Evolutionary conservation across 2,329 filamentous ascomycete genomes (phyloP).

Genomic region (Aspergillus sp.): DNA sequence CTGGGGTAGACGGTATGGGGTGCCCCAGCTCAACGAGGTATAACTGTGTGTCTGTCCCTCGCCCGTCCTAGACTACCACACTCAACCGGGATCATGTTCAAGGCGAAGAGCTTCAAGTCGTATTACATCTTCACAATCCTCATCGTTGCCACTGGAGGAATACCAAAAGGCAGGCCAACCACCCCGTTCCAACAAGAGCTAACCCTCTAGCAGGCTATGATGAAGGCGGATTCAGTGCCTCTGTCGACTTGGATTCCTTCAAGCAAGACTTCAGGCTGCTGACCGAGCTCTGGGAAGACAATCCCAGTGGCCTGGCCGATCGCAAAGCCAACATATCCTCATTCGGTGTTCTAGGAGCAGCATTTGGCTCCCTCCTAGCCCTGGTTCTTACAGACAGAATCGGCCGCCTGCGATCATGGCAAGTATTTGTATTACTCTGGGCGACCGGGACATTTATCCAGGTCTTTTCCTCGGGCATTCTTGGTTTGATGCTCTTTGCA

Average conservation of each 20-base stretch:
- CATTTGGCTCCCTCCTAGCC: conserved; percentile 51
- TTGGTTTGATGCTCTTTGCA: conserved; percentile 53
- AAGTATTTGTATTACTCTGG: conserved; percentile 48
- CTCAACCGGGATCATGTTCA: conserved; percentile 15
- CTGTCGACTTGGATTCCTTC: conserved; percentile 51
- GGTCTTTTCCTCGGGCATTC: conserved; percentile 53
- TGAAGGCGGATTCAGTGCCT: conserved; percentile 57
- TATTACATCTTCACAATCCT: conserved; percentile 50
- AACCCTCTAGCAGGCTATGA: conserved; percentile 49
- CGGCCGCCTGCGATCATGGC: conserved; percentile 53
- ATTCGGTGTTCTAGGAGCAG: conserved; percentile 57
- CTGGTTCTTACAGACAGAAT: conserved; percentile 51
- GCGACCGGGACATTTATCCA: conserved; percentile 52
- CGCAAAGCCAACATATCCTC: conserved; percentile 56
- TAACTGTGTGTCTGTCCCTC: no score
- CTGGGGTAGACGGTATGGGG: not conserved
- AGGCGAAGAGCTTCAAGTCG: conserved; percentile 28
- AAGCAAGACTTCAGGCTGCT: conserved; percentile 50
- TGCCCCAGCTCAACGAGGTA: no score
- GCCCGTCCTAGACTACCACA: not conserved
- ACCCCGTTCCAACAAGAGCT: no score
- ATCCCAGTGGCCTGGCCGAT: conserved; percentile 47
- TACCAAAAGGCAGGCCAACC: conserved; percentile 46
- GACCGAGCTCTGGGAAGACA: conserved; percentile 43
- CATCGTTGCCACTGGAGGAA: conserved; percentile 51